These are phyloP conservation scores for Saprolegnia diclina DNA, from an alignment of 352 stramenopile species.

Conservation along the genomic window DNA sequence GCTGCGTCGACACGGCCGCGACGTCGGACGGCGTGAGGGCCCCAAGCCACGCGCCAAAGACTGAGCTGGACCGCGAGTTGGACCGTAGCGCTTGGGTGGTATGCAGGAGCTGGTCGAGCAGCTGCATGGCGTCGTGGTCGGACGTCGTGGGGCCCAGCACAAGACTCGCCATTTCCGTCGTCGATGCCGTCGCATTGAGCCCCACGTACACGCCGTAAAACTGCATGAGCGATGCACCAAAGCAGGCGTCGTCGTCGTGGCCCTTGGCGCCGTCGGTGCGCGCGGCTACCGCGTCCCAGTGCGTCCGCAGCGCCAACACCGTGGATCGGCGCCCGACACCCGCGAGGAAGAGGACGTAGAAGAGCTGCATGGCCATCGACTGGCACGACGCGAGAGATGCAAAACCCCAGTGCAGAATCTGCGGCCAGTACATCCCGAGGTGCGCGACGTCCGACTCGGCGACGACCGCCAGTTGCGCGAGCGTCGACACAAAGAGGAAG, in stretches of 20 bases:
- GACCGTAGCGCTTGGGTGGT: neutral
- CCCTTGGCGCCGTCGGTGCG: slow-evolving; percentile 50
- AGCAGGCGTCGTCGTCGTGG: slow-evolving; percentile 37
- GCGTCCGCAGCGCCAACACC: slow-evolving; percentile 43
- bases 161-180: slow-evolving; percentile 40
- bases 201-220: slow-evolving; percentile 36
- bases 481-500: slow-evolving; percentile 62
- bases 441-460: slow-evolving; percentile 48
- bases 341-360: slow-evolving; percentile 59
- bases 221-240: slow-evolving; percentile 46
- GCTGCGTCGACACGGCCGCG: neutral
- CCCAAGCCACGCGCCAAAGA: slow-evolving; percentile 19
- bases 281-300: slow-evolving; percentile 60
- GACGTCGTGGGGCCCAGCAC: slow-evolving; percentile 36
- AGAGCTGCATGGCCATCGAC: slow-evolving; percentile 50
- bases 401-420: slow-evolving; percentile 64
- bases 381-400: slow-evolving; percentile 39
- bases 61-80: neutral
- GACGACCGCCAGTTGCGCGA: slow-evolving; percentile 53
- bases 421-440: slow-evolving; percentile 67
- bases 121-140: slow-evolving; percentile 41
- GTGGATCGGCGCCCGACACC: slow-evolving; percentile 41
- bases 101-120: slow-evolving; percentile 33
- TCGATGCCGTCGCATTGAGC: slow-evolving; percentile 33
- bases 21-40: neutral